Conservation (phyloP, 208 protist genomes). For the Leishmania martiniquensis region DNA sequence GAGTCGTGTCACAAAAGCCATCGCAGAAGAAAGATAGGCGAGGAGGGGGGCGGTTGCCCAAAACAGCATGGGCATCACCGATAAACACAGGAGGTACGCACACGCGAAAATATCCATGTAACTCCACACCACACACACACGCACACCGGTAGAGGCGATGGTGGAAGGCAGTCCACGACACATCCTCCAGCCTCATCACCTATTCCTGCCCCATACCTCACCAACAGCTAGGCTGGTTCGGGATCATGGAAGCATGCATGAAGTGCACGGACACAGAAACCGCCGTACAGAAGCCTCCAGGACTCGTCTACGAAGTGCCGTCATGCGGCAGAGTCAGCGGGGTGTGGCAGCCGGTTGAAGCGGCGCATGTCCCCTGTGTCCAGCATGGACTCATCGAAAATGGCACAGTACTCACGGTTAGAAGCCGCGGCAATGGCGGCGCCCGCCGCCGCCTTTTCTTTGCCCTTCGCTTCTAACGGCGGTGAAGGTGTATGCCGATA, state of each 20-base stretch:
- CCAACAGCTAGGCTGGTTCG: not conserved
- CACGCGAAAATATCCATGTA: too few relatives aligned
- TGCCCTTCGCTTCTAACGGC: not conserved
- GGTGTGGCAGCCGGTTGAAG: conserved; percentile 24
- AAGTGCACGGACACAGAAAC: not conserved
- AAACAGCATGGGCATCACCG: not conserved
- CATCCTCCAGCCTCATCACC: not conserved
- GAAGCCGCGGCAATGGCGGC: not conserved
- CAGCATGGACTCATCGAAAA: not conserved
- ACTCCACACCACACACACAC: too few relatives aligned
- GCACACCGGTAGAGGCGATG: not conserved
- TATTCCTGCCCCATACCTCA: not conserved
- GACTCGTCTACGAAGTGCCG: too few relatives aligned
- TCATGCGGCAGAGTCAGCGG: not conserved
- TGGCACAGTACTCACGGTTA: conserved; percentile 15
- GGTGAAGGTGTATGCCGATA: conserved; percentile 36
- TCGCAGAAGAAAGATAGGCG: not conserved
- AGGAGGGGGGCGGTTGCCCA: not conserved
- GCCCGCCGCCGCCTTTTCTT: not conserved
- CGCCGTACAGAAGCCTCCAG: not conserved
- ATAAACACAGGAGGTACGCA: not conserved
- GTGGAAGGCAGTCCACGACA: not conserved
- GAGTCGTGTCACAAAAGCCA: not conserved
- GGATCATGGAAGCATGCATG: not conserved
- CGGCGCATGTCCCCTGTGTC: conserved; percentile 3